Evolutionary conservation across 192 early-diverging fungal species (phyloP).

Genomic region (Entrophospora sp.): DNA sequence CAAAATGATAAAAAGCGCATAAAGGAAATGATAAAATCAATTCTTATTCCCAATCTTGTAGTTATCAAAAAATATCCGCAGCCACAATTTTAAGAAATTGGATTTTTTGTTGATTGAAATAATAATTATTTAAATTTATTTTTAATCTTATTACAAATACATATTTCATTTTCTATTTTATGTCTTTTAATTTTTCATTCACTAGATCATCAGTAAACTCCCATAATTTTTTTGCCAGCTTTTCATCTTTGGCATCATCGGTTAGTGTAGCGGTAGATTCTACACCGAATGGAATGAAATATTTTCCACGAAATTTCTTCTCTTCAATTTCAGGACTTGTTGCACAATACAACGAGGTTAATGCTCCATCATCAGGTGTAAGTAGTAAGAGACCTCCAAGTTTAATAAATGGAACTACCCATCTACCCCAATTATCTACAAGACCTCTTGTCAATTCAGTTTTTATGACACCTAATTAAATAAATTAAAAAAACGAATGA

Average conservation of each 20-base stretch:
- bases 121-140: no score
- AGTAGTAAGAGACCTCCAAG: not conserved
- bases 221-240: constrained; percentile 24
- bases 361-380: constrained; percentile 31
- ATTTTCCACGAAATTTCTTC: constrained; percentile 25
- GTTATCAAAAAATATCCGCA: no score
- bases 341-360: constrained; percentile 40
- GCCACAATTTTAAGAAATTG: no score
- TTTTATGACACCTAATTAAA: not conserved
- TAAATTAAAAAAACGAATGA: not conserved
- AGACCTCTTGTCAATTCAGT: not conserved
- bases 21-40: no score
- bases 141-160: no score
- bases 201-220: constrained; percentile 19
- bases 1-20: no score
- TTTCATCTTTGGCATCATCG: constrained; percentile 19
- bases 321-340: constrained; percentile 43
- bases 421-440: not conserved
- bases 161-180: no score
- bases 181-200: no score
- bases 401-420: not conserved
- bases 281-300: constrained; percentile 30
- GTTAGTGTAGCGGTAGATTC: not conserved
- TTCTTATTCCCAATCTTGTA: no score
- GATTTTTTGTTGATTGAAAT: no score